A percentile compares a stretch with the other conserved stretches of the same genome.
Conservation (phyloP, 1,284 basidiomycete species). For the Moesziomyces parantarcticus region DNA sequence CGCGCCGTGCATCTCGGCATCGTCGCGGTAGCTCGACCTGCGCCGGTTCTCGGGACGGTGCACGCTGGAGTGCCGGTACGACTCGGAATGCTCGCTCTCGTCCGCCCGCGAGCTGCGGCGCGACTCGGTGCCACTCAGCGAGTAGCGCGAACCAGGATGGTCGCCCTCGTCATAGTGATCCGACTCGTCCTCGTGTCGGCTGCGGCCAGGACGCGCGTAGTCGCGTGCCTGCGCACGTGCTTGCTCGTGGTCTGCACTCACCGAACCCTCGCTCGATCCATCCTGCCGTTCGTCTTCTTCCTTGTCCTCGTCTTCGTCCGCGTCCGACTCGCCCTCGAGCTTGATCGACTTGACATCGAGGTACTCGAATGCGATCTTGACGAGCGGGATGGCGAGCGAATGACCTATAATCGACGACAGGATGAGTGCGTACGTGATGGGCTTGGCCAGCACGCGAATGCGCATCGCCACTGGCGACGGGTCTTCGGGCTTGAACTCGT, state of each 20-base stretch:
- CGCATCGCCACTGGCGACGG: constrained; percentile 21
- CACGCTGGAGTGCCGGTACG: constrained; percentile 35
- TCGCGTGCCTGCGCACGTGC: constrained; percentile 7
- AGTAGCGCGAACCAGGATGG: constrained; percentile 17
- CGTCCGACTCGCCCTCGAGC: constrained; percentile 39
- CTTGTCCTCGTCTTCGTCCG: constrained; percentile 14
- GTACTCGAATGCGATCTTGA: constrained; percentile 51
- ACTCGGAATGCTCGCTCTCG: constrained; percentile 20
- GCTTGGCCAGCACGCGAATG: constrained; percentile 54
- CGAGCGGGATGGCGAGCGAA: constrained; percentile 52
- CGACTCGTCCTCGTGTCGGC: constrained; percentile 16
- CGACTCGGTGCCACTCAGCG: constrained; percentile 11
- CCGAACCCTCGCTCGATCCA: not conserved
- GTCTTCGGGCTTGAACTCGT: constrained; percentile 49
- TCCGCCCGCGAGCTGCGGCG: constrained; percentile 28
- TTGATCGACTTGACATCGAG: constrained; percentile 48
- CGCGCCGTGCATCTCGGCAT: constrained; percentile 18
- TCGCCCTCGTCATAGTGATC: constrained; percentile 41
- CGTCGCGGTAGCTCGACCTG: constrained; percentile 10
- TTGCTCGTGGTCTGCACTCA: not conserved
- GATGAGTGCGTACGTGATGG: constrained; percentile 55
- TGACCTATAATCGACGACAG: constrained; percentile 54
- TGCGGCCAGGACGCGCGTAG: constrained; percentile 22
- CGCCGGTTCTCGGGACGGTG: constrained; percentile 29
- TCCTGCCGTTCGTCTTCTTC: constrained; percentile 4